Percentiles rank a stretch among this genome's conserved stretches.
phyloP scores from a whole-genome alignment of 768 basidiomycete genomes.

The Naganishia antarctica region DNA sequence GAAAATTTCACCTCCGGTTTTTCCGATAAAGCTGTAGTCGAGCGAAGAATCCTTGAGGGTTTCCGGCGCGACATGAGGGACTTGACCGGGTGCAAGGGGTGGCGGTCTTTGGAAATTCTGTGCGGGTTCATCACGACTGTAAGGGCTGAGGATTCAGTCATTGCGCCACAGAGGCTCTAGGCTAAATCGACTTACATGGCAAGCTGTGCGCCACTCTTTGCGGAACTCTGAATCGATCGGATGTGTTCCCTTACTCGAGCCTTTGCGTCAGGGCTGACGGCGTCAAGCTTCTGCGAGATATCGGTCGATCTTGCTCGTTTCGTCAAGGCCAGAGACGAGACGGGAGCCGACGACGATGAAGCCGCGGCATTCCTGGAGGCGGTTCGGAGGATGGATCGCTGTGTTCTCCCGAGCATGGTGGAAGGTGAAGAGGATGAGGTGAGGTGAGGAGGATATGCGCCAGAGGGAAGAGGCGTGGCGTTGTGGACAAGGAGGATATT shows the following conservation, averaged over 20 bases:
- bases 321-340: constrained; percentile 12
- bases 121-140: constrained; percentile 62
- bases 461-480: too few relatives aligned
- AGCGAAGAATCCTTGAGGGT: constrained; percentile 31
- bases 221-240: constrained; percentile 67
- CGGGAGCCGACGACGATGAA: constrained; percentile 1
- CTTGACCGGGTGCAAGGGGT: constrained; percentile 34
- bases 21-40: constrained; percentile 82
- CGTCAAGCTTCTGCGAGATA: neutral
- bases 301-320: constrained; percentile 20
- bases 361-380: constrained; percentile 5
- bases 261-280: constrained; percentile 61
- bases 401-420: constrained; percentile 17
- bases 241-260: constrained; percentile 73
- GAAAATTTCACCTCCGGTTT: constrained; percentile 95
- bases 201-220: constrained; percentile 62
- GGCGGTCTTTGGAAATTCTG: constrained; percentile 51
- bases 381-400: constrained; percentile 1
- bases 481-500: too few relatives aligned
- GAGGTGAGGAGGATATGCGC: neutral
- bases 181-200: constrained; percentile 55
- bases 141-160: neutral
- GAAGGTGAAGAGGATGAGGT: neutral
- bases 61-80: constrained; percentile 32
- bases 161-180: neutral